phyloP scores from a whole-genome alignment of 176 grass and related monocot genomes.

The Carex scoparia region DNA sequence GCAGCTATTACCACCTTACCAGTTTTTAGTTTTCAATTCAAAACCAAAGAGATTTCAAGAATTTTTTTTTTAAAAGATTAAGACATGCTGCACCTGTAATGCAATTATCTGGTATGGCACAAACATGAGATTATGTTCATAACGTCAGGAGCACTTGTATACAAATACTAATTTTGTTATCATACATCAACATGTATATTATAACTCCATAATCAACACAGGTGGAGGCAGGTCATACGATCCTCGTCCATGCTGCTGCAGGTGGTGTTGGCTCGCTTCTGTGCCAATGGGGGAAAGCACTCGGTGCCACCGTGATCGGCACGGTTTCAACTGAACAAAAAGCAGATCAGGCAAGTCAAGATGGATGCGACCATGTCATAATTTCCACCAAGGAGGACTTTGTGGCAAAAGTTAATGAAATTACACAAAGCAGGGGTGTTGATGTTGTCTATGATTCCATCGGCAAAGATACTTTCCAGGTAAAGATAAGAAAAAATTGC shows the following conservation, averaged over 20 bases:
- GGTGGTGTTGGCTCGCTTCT: constrained; percentile 88
- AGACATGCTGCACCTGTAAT: background rate
- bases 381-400: constrained; percentile 76
- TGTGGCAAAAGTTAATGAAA: constrained; percentile 65
- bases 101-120: background rate
- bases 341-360: constrained; percentile 58
- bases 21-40: background rate
- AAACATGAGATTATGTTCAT: background rate
- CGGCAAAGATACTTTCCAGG: constrained; percentile 86
- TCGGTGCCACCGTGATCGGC: constrained; percentile 85
- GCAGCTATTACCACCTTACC: background rate
- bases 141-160: background rate
- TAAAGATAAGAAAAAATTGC: constrained; percentile 17
- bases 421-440: constrained; percentile 73
- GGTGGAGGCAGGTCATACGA: constrained; percentile 59
- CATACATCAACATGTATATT: background rate
- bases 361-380: constrained; percentile 77
- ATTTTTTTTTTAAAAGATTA: background rate
- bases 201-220: constrained; percentile 17
- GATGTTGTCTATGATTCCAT: constrained; percentile 89
- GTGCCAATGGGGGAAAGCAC: constrained; percentile 85
- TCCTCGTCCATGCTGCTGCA: constrained; percentile 79
- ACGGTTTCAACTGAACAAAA: constrained; percentile 87
- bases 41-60: background rate
- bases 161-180: background rate